A percentile compares a stretch with the other conserved stretches of the same genome.
Evolutionary conservation across 345 rosid genomes (phyloP).

Genomic region (Odontarrhena argentea): DNA sequence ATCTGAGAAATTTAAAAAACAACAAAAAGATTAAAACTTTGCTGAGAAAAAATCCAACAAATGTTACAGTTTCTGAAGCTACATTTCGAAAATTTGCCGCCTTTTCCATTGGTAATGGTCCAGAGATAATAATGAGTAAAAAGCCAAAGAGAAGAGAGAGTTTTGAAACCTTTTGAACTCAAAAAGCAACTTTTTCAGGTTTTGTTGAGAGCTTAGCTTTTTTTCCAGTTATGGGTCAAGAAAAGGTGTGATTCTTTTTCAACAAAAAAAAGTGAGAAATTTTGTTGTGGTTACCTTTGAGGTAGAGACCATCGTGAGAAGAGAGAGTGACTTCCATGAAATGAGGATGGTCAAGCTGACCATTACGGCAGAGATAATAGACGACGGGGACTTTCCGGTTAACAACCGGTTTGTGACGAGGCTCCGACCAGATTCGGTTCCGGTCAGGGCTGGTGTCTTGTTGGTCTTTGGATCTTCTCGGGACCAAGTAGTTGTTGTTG

Average conservation of each 20-base stretch:
- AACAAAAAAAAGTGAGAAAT: not conserved
- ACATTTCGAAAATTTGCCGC: constrained; percentile 35
- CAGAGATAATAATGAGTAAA: constrained; percentile 21
- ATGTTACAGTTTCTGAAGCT: constrained; percentile 16
- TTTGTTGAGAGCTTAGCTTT: not conserved
- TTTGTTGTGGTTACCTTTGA: constrained; percentile 54
- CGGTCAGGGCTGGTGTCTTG: constrained; percentile 68
- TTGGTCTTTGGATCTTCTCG: constrained; percentile 52
- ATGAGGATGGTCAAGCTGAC: constrained; percentile 97
- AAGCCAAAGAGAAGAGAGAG: constrained; percentile 25
- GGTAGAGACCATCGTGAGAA: constrained; percentile 73
- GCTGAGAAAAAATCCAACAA: not conserved
- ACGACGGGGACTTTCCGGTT: constrained; percentile 72
- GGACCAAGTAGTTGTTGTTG: constrained; percentile 36
- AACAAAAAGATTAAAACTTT: not conserved
- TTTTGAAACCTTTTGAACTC: constrained; percentile 31
- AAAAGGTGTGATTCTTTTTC: not conserved
- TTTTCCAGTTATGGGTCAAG: constrained; percentile 1
- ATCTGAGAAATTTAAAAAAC: constrained; percentile 50
- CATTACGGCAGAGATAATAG: constrained; percentile 80
- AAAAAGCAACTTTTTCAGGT: constrained; percentile 26
- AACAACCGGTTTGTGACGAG: constrained; percentile 44
- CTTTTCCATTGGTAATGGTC: constrained; percentile 27
- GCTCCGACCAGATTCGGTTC: constrained; percentile 59
- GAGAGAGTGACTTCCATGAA: constrained; percentile 89